phyloP scores from a whole-genome alignment of 495 filamentous ascomycete species.

The Daldinia grandis region DNA sequence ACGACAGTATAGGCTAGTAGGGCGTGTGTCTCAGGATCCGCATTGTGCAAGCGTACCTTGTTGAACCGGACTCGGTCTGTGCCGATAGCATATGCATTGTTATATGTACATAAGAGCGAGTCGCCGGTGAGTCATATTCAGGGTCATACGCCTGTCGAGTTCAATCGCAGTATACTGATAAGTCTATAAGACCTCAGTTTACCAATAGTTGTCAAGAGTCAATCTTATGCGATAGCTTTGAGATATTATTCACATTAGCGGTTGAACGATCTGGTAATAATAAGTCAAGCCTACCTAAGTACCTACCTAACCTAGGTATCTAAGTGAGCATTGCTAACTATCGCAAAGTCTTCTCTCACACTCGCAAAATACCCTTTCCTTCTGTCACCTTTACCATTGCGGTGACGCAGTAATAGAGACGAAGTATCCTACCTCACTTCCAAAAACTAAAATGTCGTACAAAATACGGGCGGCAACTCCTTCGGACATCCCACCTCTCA shows the following conservation, averaged over 20 bases:
- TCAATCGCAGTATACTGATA: background rate
- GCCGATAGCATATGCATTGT: background rate
- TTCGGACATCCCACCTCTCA: slow-evolving; percentile 38
- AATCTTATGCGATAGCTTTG: background rate
- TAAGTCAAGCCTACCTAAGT: background rate
- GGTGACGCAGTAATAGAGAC: background rate
- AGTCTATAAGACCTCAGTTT: background rate
- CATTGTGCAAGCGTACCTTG: background rate
- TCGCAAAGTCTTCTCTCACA: background rate
- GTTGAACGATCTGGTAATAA: background rate
- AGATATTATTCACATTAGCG: background rate
- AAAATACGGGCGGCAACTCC: slow-evolving; percentile 34
- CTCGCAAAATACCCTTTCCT: background rate
- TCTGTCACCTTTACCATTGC: background rate
- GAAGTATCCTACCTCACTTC: background rate
- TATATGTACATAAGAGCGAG: background rate
- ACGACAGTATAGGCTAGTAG: background rate
- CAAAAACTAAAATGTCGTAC: slow-evolving; percentile 37
- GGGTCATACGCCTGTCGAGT: background rate
- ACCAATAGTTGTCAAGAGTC: background rate
- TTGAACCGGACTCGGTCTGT: background rate
- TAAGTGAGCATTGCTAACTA: background rate
- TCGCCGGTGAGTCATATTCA: background rate
- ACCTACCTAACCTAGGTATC: too few relatives aligned
- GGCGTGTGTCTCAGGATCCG: background rate